phyloP scores from a whole-genome alignment of 1,139 yeast species.

The Debaryomyces sp. region DNA sequence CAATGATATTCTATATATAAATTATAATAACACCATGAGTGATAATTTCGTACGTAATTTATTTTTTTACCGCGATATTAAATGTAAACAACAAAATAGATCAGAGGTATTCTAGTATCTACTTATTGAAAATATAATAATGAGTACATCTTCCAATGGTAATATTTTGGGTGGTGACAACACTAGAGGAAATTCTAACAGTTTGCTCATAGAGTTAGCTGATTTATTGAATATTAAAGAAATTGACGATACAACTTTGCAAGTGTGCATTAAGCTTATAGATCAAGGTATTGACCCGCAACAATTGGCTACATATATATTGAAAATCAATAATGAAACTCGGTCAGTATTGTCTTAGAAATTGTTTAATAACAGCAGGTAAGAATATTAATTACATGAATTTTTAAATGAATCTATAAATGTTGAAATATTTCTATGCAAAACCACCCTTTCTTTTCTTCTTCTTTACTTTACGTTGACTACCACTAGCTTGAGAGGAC shows the following conservation, averaged over 20 bases:
- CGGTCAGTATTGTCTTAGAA: constrained; percentile 16
- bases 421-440: constrained; percentile 17
- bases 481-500: constrained; percentile 9
- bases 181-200: constrained; percentile 13
- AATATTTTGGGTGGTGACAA: not conserved
- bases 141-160: not conserved
- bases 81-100: not conserved
- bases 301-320: constrained; percentile 29
- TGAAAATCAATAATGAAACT: constrained; percentile 32
- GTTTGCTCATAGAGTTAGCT: constrained; percentile 30
- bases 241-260: constrained; percentile 34
- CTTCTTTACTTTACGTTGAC: constrained; percentile 18
- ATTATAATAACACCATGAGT: not conserved
- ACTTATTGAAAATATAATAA: not conserved
- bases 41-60: not conserved
- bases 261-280: constrained; percentile 37
- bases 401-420: not conserved
- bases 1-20: not conserved
- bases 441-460: constrained; percentile 36
- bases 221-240: constrained; percentile 25
- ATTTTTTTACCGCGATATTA: not conserved
- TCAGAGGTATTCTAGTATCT: not conserved
- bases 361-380: not conserved
- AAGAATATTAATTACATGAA: not conserved
- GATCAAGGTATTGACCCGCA: constrained; percentile 45